Evolutionary conservation across 768 basidiomycete genomes (phyloP).

Genomic region (Hypholoma fasciculare): DNA sequence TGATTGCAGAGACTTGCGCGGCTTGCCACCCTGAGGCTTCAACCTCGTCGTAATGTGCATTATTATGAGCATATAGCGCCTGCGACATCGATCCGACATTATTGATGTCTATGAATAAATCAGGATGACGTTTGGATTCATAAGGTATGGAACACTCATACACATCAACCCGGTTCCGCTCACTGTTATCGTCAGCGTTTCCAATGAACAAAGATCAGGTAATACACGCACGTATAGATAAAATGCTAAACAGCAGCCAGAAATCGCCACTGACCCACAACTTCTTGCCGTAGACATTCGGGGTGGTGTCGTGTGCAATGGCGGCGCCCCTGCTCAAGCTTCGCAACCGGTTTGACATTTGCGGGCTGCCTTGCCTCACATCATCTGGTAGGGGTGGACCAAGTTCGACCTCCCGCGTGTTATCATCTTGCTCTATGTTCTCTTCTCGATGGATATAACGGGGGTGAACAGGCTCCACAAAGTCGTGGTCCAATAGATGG

Average conservation of each 20-base stretch:
- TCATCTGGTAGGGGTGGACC: slow-evolving; percentile 4
- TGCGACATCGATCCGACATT: slow-evolving; percentile 83
- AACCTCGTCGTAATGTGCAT: slow-evolving; percentile 62
- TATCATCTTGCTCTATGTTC: not conserved
- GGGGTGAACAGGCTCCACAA: slow-evolving; percentile 16
- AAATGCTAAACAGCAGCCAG: slow-evolving; percentile 59
- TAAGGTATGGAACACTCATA: slow-evolving; percentile 31
- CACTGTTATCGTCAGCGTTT: slow-evolving; percentile 36
- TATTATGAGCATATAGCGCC: slow-evolving; percentile 56
- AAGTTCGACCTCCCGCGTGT: slow-evolving; percentile 11
- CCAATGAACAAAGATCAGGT: not conserved
- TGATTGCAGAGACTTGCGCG: slow-evolving; percentile 80
- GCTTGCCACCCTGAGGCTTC: slow-evolving; percentile 78
- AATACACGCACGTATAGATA: slow-evolving; percentile 52
- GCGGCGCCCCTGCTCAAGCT: slow-evolving; percentile 24
- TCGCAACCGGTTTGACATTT: slow-evolving; percentile 7
- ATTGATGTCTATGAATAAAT: slow-evolving; percentile 69
- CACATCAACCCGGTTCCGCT: slow-evolving; percentile 85
- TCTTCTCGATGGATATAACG: slow-evolving; percentile 13
- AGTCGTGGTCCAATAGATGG: slow-evolving; percentile 23
- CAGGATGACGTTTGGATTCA: slow-evolving; percentile 1
- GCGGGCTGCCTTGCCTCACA: slow-evolving; percentile 1
- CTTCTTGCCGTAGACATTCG: slow-evolving; percentile 54
- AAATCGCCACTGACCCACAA: slow-evolving; percentile 60
- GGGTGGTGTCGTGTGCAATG: slow-evolving; percentile 27